A percentile compares a stretch with the other conserved stretches of the same genome.
These are phyloP conservation scores for Paxillus ammoniavirescens DNA, from an alignment of 768 basidiomycete species.

Conservation along the genomic window DNA sequence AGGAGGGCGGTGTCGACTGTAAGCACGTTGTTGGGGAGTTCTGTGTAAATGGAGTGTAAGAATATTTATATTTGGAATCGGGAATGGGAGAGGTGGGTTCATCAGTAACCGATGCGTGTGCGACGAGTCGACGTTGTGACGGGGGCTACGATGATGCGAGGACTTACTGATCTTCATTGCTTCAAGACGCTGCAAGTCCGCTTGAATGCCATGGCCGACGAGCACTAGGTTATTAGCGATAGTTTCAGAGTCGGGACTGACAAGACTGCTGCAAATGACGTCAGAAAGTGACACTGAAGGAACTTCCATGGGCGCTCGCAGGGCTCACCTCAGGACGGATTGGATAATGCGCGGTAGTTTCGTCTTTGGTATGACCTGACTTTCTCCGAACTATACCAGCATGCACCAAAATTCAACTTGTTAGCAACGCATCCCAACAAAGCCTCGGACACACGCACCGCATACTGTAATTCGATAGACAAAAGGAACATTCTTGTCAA, in stretches of 20 bases:
- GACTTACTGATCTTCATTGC: slow-evolving; percentile 79
- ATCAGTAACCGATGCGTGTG: not conserved
- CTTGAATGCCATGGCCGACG: slow-evolving; percentile 58
- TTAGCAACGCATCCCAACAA: not conserved
- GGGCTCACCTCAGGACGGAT: slow-evolving; percentile 62
- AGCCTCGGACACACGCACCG: slow-evolving; percentile 44
- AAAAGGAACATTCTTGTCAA: slow-evolving; percentile 10
- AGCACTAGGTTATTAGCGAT: slow-evolving; percentile 68
- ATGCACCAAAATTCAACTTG: slow-evolving; percentile 5
- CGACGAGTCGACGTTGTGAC: not conserved
- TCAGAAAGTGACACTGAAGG: slow-evolving; percentile 1
- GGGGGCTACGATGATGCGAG: not conserved
- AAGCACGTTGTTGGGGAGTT: slow-evolving; percentile 71
- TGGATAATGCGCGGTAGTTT: slow-evolving; percentile 72
- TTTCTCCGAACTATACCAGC: slow-evolving; percentile 67
- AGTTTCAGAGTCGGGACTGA: slow-evolving; percentile 76
- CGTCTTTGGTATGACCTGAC: slow-evolving; percentile 63
- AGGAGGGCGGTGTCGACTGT: slow-evolving; percentile 61
- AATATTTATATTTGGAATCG: not conserved
- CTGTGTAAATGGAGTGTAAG: slow-evolving; percentile 34
- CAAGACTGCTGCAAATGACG: slow-evolving; percentile 51
- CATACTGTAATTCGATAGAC: slow-evolving; percentile 47
- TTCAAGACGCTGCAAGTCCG: slow-evolving; percentile 60
- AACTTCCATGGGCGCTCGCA: slow-evolving; percentile 1
- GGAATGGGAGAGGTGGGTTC: too few species aligned